phyloP scores from a whole-genome alignment of 441 rosid genomes.

The Eutrema salsugineum region DNA sequence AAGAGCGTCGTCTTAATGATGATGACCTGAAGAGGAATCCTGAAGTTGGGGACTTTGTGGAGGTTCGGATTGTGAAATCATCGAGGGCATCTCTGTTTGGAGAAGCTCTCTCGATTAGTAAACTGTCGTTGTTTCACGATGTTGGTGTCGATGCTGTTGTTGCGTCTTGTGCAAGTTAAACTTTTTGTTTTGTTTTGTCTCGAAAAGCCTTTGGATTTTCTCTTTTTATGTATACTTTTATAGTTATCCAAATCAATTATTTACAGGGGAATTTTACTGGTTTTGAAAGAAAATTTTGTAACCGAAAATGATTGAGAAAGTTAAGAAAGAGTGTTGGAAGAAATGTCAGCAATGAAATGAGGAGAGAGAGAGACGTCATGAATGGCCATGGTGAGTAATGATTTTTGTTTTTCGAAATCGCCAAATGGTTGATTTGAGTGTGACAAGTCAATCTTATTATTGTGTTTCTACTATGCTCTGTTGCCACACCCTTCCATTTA shows the following conservation, averaged over 20 bases:
- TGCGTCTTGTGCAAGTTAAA: conserved; percentile 33
- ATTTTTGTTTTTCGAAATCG: conserved; percentile 1
- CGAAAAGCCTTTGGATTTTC: background rate
- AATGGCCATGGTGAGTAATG: conserved; percentile 4
- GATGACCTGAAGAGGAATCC: conserved; percentile 41
- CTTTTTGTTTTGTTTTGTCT: background rate
- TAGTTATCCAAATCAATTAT: background rate
- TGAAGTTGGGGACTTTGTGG: conserved; percentile 69
- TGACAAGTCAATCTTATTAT: conserved; percentile 9
- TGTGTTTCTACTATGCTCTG: background rate
- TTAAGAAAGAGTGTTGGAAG: background rate
- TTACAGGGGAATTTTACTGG: background rate
- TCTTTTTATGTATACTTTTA: conserved; percentile 2
- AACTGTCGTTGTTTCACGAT: conserved; percentile 54
- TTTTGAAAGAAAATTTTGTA: background rate
- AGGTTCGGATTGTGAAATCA: conserved; percentile 62
- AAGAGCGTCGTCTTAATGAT: conserved; percentile 21
- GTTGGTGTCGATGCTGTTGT: conserved; percentile 46
- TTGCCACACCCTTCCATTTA: background rate
- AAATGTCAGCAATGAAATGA: background rate
- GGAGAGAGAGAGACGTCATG: background rate
- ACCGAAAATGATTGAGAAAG: background rate
- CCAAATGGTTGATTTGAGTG: conserved; percentile 15
- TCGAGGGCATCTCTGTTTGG: conserved; percentile 73
- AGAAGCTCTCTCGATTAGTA: conserved; percentile 71